Base-by-base conservation (phyloP, 495 filamentous ascomycete genomes). In the Entonaema liquescens region DNA sequence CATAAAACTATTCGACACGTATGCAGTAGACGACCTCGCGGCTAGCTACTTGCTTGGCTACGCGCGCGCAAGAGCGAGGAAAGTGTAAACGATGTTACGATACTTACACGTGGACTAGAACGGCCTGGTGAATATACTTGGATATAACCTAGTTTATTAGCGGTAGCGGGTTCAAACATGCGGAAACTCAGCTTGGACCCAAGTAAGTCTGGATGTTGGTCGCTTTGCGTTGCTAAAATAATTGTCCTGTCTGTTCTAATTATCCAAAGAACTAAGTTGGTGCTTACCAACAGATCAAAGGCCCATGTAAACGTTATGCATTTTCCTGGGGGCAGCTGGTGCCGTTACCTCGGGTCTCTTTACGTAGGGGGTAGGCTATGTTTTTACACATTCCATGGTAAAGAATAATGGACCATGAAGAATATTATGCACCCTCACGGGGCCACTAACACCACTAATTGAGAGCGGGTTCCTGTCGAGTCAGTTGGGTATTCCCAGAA, bases 401-500 rank as follows among this genome's bases (percentile, higher is more conserved):
- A 21, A 58, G 44, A 38, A 56, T 50, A 21, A 17, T 25, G 35
- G 38, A 29, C 19, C 12, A 57, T 38, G 53, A 59, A 36, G n/a
- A 52, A 44, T 6, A 23, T 47, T 67, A 31, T 64, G 54, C 7
- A 23, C 54, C 64, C 29, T 67, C 55, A 64, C 55, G 58, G 21
- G 36, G 11, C 40, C 50, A 60, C 31, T n/a, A n/a, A n/a, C n/a
- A n/a, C n/a, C n/a, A n/a, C 42, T 65, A 29, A 55, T 49, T 60
- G 19, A 31, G 28, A 54, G 31, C 21, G 38, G 28, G 63, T 26
- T 65, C 26, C 53, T 55, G 47, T 68, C 65, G 70, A 73, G 70
- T 73, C 70, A 73, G 60, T 68, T n/a, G n/a, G 12, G 42, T 47
- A 65, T 65, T 62, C 65, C 70, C 70, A 65, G 61, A 58, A 42